A percentile compares a stretch with the other conserved stretches of the same genome.
phyloP scores from a whole-genome alignment of 148 eudicot genomes.

The Polygonum maritimum region DNA sequence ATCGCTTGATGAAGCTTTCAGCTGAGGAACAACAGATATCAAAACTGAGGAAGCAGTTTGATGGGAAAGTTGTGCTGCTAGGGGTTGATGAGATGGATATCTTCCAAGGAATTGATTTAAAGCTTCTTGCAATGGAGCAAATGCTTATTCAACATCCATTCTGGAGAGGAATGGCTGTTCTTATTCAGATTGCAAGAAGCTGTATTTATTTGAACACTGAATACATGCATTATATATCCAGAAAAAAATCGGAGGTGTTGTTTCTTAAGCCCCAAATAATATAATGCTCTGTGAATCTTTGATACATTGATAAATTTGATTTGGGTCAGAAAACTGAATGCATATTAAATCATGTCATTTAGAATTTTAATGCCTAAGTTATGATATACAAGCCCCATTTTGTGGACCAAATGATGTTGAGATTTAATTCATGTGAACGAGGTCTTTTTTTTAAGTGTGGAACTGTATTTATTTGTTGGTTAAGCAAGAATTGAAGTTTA shows the following conservation, averaged over 20 bases:
- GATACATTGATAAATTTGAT: too few relatives aligned
- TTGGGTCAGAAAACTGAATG: too few relatives aligned
- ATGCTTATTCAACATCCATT: constrained; percentile 25
- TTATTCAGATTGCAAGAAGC: constrained; percentile 32
- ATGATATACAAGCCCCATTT: too few relatives aligned
- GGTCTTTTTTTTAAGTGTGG: not conserved
- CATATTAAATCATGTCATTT: too few relatives aligned
- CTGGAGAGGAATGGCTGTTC: constrained; percentile 30
- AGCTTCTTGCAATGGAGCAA: constrained; percentile 33
- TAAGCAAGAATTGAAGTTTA: not conserved
- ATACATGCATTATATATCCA: too few relatives aligned
- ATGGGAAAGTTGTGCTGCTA: constrained; percentile 31
- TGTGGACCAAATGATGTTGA: not conserved
- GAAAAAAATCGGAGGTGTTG: too few relatives aligned
- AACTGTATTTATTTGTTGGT: not conserved
- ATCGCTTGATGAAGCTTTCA: constrained; percentile 23
- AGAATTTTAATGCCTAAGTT: too few relatives aligned
- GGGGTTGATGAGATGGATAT: constrained; percentile 34
- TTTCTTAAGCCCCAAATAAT: too few relatives aligned
- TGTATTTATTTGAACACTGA: too few relatives aligned
- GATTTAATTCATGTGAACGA: not conserved
- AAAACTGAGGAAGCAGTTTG: constrained; percentile 19
- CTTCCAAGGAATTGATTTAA: constrained; percentile 33
- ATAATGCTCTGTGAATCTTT: too few relatives aligned
- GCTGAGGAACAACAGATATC: constrained; percentile 22